These are phyloP conservation scores for Neofusicoccum cordaticola DNA, from an alignment of 2,329 filamentous ascomycete species.

Conservation along the genomic window DNA sequence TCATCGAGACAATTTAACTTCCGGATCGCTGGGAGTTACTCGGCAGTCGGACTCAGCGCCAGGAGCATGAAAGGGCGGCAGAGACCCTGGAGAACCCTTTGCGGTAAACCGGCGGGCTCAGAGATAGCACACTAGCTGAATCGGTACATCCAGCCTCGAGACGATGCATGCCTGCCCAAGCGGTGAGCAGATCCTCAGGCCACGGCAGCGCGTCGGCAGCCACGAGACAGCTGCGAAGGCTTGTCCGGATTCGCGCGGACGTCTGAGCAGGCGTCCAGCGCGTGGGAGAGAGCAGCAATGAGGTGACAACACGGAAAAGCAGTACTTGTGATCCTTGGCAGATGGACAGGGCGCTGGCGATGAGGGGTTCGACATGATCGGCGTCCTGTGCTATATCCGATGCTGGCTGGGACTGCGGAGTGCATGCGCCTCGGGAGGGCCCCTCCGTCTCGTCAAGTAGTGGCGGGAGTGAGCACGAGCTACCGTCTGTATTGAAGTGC, in stretches of 20 bases:
- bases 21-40: background rate
- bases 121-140: background rate
- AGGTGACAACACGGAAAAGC: background rate
- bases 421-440: constrained; percentile 3
- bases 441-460: background rate
- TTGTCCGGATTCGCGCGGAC: background rate
- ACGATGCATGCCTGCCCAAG: constrained; percentile 4
- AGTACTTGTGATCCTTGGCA: background rate
- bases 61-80: background rate
- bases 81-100: background rate
- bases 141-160: background rate
- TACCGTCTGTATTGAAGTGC: background rate
- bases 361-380: background rate
- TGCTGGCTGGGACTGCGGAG: background rate
- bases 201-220: background rate
- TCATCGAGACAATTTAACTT: background rate
- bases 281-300: background rate
- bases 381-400: background rate
- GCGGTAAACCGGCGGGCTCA: background rate
- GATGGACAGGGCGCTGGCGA: background rate
- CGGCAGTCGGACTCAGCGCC: background rate
- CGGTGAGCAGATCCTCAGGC: constrained; percentile 1
- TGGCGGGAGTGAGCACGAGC: constrained; percentile 2
- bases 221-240: background rate
- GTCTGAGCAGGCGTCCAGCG: background rate